Evolutionary conservation across 2,329 filamentous ascomycete genomes (phyloP).

Genomic region (Penicillium paneum): DNA sequence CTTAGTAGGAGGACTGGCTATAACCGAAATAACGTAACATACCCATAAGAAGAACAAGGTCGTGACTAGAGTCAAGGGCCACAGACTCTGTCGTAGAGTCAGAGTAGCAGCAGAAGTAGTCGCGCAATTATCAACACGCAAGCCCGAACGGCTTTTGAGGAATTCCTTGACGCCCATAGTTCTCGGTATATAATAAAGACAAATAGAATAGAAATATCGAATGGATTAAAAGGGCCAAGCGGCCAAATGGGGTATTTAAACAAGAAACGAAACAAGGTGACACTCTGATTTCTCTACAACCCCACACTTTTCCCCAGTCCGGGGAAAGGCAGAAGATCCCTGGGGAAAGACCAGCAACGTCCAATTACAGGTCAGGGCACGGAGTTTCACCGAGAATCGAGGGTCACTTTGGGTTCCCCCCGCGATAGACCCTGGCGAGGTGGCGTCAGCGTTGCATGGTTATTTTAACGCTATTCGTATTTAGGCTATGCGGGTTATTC

Average conservation of each 20-base stretch:
- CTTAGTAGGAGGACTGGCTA: background rate
- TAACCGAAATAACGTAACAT: background rate
- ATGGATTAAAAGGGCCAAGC: background rate
- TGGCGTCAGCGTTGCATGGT: conserved; percentile 10
- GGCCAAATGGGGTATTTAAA: background rate
- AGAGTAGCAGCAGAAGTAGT: conserved; percentile 43
- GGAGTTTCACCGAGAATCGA: background rate
- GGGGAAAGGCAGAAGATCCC: conserved; percentile 10
- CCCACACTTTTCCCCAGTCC: conserved; percentile 7
- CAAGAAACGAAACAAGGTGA: conserved; percentile 1
- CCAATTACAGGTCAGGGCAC: background rate
- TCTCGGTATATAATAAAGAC: background rate
- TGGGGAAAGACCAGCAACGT: background rate
- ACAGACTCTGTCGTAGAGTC: conserved; percentile 45
- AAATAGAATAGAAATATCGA: background rate
- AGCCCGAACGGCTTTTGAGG: conserved; percentile 31
- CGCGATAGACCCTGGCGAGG: background rate
- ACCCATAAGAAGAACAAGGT: conserved; percentile 55
- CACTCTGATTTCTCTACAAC: conserved; percentile 6
- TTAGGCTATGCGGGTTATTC: background rate
- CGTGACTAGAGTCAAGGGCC: conserved; percentile 46
- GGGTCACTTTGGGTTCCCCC: background rate
- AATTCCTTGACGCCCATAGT: conserved; percentile 30
- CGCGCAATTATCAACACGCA: conserved; percentile 34
- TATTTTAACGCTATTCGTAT: background rate